Evolutionary conservation across 768 basidiomycete species (phyloP).

Genomic region (Rossbeevera mucosa): DNA sequence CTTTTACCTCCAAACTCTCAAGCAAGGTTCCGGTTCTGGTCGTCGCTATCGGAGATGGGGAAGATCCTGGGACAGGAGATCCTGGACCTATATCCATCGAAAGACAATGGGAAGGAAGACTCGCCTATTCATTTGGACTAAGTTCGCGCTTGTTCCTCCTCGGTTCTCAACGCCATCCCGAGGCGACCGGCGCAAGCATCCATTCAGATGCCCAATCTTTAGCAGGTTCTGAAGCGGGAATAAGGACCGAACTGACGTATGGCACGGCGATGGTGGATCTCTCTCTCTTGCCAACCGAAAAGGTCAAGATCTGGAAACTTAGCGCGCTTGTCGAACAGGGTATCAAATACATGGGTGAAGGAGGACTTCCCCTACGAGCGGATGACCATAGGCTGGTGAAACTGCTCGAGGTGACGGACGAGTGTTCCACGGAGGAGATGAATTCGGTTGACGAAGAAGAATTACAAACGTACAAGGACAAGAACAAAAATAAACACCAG

Average conservation of each 20-base stretch:
- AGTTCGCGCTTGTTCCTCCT: slow-evolving; percentile 83
- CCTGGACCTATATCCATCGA: slow-evolving; percentile 79
- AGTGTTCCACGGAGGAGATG: slow-evolving; percentile 12
- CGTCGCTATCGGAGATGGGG: slow-evolving; percentile 83
- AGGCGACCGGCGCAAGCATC: neutral
- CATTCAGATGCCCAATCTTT: neutral
- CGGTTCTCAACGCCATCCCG: slow-evolving; percentile 37
- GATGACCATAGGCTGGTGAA: slow-evolving; percentile 10
- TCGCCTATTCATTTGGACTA: slow-evolving; percentile 76
- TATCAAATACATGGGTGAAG: slow-evolving; percentile 9
- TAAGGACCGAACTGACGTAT: slow-evolving; percentile 9
- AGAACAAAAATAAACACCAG: slow-evolving; percentile 7
- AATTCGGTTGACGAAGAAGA: slow-evolving; percentile 1
- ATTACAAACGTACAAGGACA: slow-evolving; percentile 7
- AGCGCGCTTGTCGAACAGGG: slow-evolving; percentile 65
- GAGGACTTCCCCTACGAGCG: neutral
- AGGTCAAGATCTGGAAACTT: slow-evolving; percentile 78
- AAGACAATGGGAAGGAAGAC: slow-evolving; percentile 84
- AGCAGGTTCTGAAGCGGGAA: slow-evolving; percentile 1
- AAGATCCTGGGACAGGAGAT: slow-evolving; percentile 42
- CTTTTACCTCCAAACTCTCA: slow-evolving; percentile 72
- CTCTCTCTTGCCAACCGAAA: slow-evolving; percentile 79
- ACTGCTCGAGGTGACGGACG: slow-evolving; percentile 21
- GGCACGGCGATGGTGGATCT: slow-evolving; percentile 75
- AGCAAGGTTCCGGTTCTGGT: slow-evolving; percentile 70